Evolutionary conservation across 306 rosid genomes (phyloP).

Genomic region (Vachellia pachyceras): DNA sequence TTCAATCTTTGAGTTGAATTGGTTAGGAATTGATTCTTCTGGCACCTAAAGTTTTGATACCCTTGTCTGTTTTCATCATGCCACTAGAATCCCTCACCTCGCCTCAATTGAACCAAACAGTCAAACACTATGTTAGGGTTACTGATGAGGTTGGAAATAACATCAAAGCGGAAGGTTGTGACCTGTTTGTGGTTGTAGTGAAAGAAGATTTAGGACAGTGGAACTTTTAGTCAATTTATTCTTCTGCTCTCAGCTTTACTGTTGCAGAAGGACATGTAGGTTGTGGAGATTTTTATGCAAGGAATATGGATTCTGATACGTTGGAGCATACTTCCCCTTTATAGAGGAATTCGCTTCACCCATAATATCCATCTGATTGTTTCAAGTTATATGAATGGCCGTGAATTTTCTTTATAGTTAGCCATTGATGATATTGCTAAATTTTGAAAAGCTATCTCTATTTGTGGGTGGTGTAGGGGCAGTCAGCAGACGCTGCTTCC

Average conservation of each 20-base stretch:
- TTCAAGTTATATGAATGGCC: slow-evolving; percentile 9
- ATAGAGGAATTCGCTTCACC: neutral
- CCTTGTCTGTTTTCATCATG: slow-evolving; percentile 4
- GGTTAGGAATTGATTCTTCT: neutral
- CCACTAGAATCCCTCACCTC: neutral
- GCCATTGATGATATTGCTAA: slow-evolving; percentile 13
- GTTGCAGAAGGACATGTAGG: neutral
- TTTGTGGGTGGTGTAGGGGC: neutral
- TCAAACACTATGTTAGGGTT: no score
- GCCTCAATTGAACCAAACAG: neutral
- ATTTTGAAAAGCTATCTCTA: neutral
- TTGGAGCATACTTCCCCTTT: neutral
- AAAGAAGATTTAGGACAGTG: neutral
- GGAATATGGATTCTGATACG: neutral
- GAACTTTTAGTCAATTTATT: slow-evolving; percentile 6
- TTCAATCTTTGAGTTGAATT: no score
- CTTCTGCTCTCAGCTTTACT: neutral
- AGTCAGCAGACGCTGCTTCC: neutral
- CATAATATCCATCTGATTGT: slow-evolving; percentile 7
- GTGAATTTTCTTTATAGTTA: neutral
- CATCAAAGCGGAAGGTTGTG: slow-evolving; percentile 3
- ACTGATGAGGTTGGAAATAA: slow-evolving; percentile 1
- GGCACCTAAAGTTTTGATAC: neutral
- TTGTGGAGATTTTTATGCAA: slow-evolving; percentile 4
- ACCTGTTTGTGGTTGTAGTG: slow-evolving; percentile 1